These are phyloP conservation scores for Isabelozyma gotoi DNA, from an alignment of 805 yeast species.

Conservation along the genomic window DNA sequence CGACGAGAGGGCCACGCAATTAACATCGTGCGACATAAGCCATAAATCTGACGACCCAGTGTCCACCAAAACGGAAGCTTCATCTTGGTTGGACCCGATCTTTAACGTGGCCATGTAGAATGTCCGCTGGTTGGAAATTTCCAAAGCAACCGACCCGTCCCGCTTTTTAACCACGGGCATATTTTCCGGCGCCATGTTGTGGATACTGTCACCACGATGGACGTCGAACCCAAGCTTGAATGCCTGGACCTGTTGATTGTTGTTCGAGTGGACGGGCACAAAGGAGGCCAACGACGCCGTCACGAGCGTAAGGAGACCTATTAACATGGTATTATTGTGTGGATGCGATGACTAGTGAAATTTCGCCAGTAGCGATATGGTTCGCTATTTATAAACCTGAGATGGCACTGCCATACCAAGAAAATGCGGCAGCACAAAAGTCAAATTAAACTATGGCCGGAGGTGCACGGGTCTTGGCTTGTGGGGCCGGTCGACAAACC, in stretches of 20 bases:
- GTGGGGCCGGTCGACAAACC: neutral
- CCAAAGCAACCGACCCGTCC: conserved; percentile 16
- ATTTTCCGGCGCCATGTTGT: conserved; percentile 6
- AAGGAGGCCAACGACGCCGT: neutral
- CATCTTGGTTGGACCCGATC: conserved; percentile 30
- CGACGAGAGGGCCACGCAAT: conserved; percentile 12
- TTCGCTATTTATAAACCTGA: neutral
- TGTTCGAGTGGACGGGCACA: neutral
- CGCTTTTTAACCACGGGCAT: conserved; percentile 14
- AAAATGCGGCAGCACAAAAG: neutral
- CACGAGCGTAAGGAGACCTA: neutral
- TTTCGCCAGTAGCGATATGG: no score
- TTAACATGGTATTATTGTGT: neutral
- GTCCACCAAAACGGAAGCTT: conserved; percentile 33
- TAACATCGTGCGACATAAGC: conserved; percentile 34
- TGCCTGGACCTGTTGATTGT: neutral
- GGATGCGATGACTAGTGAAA: neutral
- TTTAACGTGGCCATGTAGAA: conserved; percentile 27
- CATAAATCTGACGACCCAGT: conserved; percentile 46
- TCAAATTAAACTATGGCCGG: no score
- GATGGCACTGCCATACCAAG: neutral
- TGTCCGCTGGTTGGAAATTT: conserved; percentile 21
- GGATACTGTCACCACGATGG: conserved; percentile 13
- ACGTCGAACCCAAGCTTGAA: conserved; percentile 18
- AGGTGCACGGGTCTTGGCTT: no score